A percentile compares a stretch with the other conserved stretches of the same genome.
These are phyloP conservation scores for Arthrobotrys iridis DNA, from an alignment of 2,329 filamentous ascomycete species.

Conservation along the genomic window DNA sequence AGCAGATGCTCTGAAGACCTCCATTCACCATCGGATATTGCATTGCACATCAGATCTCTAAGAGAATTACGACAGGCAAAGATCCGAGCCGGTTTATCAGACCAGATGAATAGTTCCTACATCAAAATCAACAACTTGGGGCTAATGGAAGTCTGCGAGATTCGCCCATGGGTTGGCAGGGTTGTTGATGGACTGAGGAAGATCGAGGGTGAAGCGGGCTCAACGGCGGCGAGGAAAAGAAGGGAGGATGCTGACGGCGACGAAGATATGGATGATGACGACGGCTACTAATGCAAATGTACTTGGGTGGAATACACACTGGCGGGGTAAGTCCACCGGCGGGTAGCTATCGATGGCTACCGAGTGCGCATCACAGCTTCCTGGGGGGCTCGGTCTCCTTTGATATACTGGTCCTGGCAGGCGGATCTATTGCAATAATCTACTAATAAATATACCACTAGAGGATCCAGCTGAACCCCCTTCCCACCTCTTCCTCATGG, in stretches of 20 bases:
- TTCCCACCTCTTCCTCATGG: too few relatives aligned
- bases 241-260: slow-evolving; percentile 39
- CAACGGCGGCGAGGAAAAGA: slow-evolving; percentile 31
- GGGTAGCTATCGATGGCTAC: too few relatives aligned
- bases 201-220: slow-evolving; percentile 69
- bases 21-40: slow-evolving; percentile 37
- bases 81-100: slow-evolving; percentile 77
- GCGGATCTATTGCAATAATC: too few relatives aligned
- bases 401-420: too few relatives aligned
- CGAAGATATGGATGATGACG: slow-evolving; percentile 41
- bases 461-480: too few relatives aligned
- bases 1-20: slow-evolving; percentile 44
- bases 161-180: slow-evolving; percentile 80
- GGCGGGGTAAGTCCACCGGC: too few relatives aligned
- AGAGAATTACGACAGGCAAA: slow-evolving; percentile 90
- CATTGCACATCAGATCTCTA: slow-evolving; percentile 70
- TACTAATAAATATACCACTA: too few relatives aligned
- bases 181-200: slow-evolving; percentile 88
- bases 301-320: background rate
- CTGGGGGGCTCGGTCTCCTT: too few relatives aligned
- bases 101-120: slow-evolving; percentile 63
- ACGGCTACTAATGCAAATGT: background rate
- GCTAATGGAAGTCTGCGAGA: slow-evolving; percentile 91
- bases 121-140: slow-evolving; percentile 77
- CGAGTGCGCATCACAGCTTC: too few relatives aligned